phyloP scores from a whole-genome alignment of 192 early-diverging fungal species.

The Podila clonocystis region DNA sequence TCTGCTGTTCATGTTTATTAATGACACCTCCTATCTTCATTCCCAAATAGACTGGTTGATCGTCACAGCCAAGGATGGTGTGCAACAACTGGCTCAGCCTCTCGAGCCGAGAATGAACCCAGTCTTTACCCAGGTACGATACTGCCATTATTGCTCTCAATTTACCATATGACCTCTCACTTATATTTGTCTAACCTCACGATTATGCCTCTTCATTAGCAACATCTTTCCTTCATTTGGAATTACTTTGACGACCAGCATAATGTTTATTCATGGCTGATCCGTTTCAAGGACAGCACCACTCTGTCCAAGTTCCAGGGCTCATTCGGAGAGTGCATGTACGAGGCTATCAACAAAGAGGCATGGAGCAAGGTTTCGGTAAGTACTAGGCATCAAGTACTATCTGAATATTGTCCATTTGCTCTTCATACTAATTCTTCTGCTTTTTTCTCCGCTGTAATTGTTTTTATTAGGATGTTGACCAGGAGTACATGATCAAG shows the following conservation, averaged over 20 bases:
- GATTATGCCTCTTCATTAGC: slow-evolving; percentile 10
- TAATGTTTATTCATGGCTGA: slow-evolving; percentile 78
- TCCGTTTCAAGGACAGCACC: slow-evolving; percentile 67
- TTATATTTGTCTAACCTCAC: background rate
- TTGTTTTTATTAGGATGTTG: slow-evolving; percentile 50
- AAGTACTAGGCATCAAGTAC: slow-evolving; percentile 1
- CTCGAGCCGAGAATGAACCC: slow-evolving; percentile 82
- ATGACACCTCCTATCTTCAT: background rate
- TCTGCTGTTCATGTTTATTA: background rate
- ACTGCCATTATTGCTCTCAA: background rate
- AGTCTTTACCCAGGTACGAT: slow-evolving; percentile 67
- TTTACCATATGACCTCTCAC: background rate
- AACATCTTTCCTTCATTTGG: slow-evolving; percentile 84
- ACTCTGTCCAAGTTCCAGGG: slow-evolving; percentile 69
- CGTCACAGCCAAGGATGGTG: slow-evolving; percentile 53
- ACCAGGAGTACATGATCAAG: slow-evolving; percentile 80
- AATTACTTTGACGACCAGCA: slow-evolving; percentile 70
- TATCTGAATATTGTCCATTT: background rate
- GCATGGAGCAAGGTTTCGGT: slow-evolving; percentile 71
- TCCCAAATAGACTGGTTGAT: slow-evolving; percentile 64
- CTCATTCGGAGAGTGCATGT: slow-evolving; percentile 77
- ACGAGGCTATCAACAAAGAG: slow-evolving; percentile 74
- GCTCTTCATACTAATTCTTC: background rate
- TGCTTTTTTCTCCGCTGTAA: background rate
- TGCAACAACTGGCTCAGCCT: slow-evolving; percentile 61